Evolutionary conservation across 257 asterid species (phyloP).

Genomic region (Rhazya stricta): DNA sequence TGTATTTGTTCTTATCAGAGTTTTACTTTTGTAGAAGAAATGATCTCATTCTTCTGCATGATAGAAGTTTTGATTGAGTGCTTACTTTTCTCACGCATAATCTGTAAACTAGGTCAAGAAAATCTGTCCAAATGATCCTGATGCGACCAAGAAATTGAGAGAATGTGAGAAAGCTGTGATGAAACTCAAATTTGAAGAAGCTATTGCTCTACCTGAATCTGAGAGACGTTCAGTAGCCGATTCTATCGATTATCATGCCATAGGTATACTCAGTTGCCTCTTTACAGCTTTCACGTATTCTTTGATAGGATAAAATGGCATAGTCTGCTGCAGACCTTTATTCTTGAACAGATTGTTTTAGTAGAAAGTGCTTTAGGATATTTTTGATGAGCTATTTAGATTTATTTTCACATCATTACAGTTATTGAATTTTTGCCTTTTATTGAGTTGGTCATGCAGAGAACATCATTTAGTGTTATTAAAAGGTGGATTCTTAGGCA

Average conservation of each 20-base stretch:
- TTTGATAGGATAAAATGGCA: too few relatives aligned
- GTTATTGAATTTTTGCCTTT: neutral
- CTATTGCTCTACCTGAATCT: constrained; percentile 74
- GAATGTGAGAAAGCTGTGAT: constrained; percentile 96
- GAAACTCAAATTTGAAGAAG: constrained; percentile 97
- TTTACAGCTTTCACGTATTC: neutral
- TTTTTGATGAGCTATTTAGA: neutral
- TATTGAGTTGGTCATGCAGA: neutral
- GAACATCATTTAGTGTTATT: neutral
- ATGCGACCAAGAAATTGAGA: constrained; percentile 87
- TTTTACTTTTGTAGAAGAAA: neutral
- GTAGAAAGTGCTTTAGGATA: neutral
- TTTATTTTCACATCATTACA: neutral
- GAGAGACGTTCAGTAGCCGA: constrained; percentile 68
- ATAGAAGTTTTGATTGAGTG: neutral
- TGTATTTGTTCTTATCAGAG: neutral
- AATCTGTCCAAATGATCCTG: constrained; percentile 86
- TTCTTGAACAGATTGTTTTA: neutral
- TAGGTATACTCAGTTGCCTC: constrained; percentile 44
- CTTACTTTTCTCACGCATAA: constrained; percentile 8
- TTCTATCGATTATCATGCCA: constrained; percentile 71
- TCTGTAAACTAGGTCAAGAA: constrained; percentile 58
- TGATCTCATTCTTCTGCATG: neutral
- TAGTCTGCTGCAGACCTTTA: neutral
- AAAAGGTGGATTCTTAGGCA: neutral